Conservation (phyloP, 352 stramenopile species). For the Phytophthora pinifolia region DNA sequence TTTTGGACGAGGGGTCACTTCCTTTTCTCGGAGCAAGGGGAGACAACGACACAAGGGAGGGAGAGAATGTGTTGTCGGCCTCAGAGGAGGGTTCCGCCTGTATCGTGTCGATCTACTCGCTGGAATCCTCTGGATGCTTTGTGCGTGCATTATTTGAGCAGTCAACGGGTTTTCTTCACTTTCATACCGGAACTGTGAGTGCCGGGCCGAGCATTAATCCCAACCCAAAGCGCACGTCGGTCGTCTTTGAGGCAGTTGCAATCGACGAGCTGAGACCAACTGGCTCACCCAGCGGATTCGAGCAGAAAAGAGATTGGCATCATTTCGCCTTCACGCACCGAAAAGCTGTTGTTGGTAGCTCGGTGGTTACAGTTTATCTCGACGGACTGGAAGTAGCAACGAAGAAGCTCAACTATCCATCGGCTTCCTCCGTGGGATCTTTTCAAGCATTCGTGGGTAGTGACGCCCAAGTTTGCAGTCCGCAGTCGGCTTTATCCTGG, state of each 20-base stretch:
- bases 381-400: constrained; percentile 70
- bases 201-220: constrained; percentile 59
- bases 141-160: constrained; percentile 78
- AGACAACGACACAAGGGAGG: background rate
- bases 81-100: constrained; percentile 56
- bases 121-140: constrained; percentile 64
- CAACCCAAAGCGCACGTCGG: constrained; percentile 49
- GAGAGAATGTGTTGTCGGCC: background rate
- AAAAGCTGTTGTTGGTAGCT: constrained; percentile 71
- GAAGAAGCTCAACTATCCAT: constrained; percentile 76
- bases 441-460: constrained; percentile 76
- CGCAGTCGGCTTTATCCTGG: constrained; percentile 65
- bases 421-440: constrained; percentile 35
- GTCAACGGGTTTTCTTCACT: constrained; percentile 53
- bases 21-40: too few relatives aligned
- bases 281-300: background rate
- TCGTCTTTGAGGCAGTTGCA: constrained; percentile 65
- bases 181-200: constrained; percentile 61
- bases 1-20: too few relatives aligned
- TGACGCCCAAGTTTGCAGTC: constrained; percentile 70
- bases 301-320: constrained; percentile 60
- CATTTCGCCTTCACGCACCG: constrained; percentile 74
- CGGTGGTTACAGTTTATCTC: constrained; percentile 70
- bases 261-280: constrained; percentile 40
- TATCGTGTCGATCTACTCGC: constrained; percentile 72